Evolutionary conservation across 1,139 yeast genomes (phyloP), one percentile per base, ranked within the genome.

Genomic region (Candida buenavistaensis): DNA sequence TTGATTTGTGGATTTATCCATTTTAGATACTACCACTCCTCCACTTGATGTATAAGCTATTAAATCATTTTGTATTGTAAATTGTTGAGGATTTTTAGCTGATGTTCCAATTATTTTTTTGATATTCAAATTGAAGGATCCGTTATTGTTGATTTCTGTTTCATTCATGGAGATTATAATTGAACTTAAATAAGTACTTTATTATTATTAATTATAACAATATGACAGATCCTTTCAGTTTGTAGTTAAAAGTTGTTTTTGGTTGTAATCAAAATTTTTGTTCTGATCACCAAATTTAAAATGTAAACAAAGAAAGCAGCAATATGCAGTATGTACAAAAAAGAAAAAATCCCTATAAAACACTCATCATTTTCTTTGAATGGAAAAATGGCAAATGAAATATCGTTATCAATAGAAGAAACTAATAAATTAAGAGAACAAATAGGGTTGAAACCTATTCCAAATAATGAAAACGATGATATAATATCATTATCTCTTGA

Each of bases 1-100:
- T 20, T 37, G 32, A 14, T 45, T 45, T 3, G 43, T 44, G 5
- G 17, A 26, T 20, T 28, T 26, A 34, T 59, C 52, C 2, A 69
- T 38, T 17, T 53, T 47, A 28, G 74, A 57, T 4, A 78, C 76
- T 4, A 80, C 82, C 1, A 79, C 85, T 1, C 87, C 87, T 5
- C 85, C 84, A 32, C 87, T 80, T 3, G 84, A 84, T 2, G 78
- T 69, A 46, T 80, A 80, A 0, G 82, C 86, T 10, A 81, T 47
- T 5, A 60, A 38, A 41, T 69, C 59, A 9, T 59, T 70, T 16
- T 62, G 65, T 1, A 68, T 56, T 16, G 66, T 57, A 39, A 78
- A 62, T 29, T 71, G 65, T 26, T 51, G 50, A 6, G 57, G 39
- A 11, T 43, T 37, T 32, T 40, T 50, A 8, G 68, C 62, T 1